A percentile compares a stretch with the other conserved stretches of the same genome.
These are phyloP conservation scores for Passalora sequoiae DNA, from an alignment of 2,329 filamentous ascomycete genomes.

Conservation along the genomic window DNA sequence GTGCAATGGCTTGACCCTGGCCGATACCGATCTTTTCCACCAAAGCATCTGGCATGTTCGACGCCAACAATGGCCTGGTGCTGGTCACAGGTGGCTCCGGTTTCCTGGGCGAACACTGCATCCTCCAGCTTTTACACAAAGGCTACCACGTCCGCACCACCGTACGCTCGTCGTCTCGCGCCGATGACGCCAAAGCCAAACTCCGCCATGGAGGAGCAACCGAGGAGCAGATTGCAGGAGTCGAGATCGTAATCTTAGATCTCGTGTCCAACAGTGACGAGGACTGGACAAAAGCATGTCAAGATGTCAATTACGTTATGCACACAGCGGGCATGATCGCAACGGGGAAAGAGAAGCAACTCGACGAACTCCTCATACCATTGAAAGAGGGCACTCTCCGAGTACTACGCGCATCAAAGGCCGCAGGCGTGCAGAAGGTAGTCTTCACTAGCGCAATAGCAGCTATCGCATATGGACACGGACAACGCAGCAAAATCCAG, in stretches of 20 bases:
- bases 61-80: slow-evolving; percentile 25
- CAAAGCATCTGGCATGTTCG: too few species aligned
- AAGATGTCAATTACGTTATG: slow-evolving; percentile 9
- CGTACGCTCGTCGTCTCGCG: slow-evolving; percentile 23
- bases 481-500: slow-evolving; percentile 9
- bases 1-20: too few species aligned
- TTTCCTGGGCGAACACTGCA: slow-evolving; percentile 36
- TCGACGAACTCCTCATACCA: slow-evolving; percentile 13
- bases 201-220: slow-evolving; percentile 23
- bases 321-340: slow-evolving; percentile 18
- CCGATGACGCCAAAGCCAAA: slow-evolving; percentile 21
- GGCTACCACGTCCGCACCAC: slow-evolving; percentile 33
- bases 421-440: slow-evolving; percentile 10
- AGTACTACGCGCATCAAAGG: slow-evolving; percentile 11
- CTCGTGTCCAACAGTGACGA: slow-evolving; percentile 10
- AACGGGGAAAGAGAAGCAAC: slow-evolving; percentile 16
- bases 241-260: slow-evolving; percentile 15
- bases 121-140: slow-evolving; percentile 25
- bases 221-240: slow-evolving; percentile 10
- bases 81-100: slow-evolving; percentile 50
- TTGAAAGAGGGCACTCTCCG: slow-evolving; percentile 14
- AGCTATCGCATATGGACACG: slow-evolving; percentile 16
- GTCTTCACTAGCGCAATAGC: slow-evolving; percentile 18
- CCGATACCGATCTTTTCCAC: too few species aligned
- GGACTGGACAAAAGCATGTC: slow-evolving; percentile 15